phyloP scores from a whole-genome alignment of 1,284 basidiomycete genomes.

The Meira nashicola region DNA sequence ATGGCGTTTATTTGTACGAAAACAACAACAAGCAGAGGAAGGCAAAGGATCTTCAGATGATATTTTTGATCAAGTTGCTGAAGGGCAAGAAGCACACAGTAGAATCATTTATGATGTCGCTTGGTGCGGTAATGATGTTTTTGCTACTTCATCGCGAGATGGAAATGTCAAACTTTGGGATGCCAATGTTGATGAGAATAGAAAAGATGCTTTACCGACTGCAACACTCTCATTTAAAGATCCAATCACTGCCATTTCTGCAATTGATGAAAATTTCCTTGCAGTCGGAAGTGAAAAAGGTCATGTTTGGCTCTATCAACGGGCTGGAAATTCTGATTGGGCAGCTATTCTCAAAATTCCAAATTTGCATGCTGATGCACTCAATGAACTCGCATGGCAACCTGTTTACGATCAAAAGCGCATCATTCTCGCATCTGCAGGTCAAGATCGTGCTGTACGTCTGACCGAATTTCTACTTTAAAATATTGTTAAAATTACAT shows the following conservation, averaged over 20 bases:
- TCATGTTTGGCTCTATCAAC: constrained; percentile 64
- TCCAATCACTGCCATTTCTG: constrained; percentile 30
- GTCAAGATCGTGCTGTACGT: constrained; percentile 3
- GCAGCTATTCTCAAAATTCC: constrained; percentile 15
- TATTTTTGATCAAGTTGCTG: not conserved
- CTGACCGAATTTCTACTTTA: not conserved
- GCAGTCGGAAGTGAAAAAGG: constrained; percentile 95
- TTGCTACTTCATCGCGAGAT: constrained; percentile 89
- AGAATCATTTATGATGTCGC: constrained; percentile 93
- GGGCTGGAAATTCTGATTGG: not conserved
- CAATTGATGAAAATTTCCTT: constrained; percentile 55
- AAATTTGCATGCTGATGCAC: constrained; percentile 35
- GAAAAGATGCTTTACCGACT: constrained; percentile 20
- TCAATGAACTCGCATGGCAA: constrained; percentile 38
- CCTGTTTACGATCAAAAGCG: constrained; percentile 15
- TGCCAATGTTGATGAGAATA: not conserved
- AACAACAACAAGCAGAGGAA: constrained; percentile 6
- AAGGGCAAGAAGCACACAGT: constrained; percentile 43
- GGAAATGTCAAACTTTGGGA: constrained; percentile 38
- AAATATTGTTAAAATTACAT: not conserved
- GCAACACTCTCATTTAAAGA: constrained; percentile 28
- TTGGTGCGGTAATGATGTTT: constrained; percentile 73
- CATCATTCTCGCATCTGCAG: constrained; percentile 15
- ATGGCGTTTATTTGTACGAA: constrained; percentile 74
- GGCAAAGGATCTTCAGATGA: not conserved